Evolutionary conservation across 345 rosid genomes (phyloP).

Genomic region (Syzygium aqueum): DNA sequence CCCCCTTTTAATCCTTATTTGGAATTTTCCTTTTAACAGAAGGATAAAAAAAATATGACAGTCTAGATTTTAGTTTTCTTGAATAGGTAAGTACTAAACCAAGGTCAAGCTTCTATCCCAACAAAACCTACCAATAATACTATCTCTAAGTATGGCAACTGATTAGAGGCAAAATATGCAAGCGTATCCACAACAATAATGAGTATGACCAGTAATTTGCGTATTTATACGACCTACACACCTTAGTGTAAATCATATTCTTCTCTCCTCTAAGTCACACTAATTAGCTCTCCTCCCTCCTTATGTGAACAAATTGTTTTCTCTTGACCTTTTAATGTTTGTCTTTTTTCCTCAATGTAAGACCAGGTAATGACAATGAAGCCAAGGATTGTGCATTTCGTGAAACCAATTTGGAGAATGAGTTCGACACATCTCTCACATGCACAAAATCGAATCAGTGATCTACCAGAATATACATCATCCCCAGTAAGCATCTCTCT

Average conservation of each 20-base stretch:
- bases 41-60: too few species aligned
- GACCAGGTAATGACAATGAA: too few species aligned
- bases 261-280: fast-evolving
- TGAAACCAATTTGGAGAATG: too few species aligned
- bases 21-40: too few species aligned
- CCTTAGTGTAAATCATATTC: neutral
- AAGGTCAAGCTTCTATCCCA: too few species aligned
- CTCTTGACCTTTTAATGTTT: neutral
- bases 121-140: neutral
- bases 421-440: too few species aligned
- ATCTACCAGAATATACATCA: too few species aligned
- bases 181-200: neutral
- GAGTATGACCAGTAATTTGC: neutral
- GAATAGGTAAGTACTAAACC: neutral
- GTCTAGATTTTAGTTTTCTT: too few species aligned
- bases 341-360: too few species aligned
- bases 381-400: too few species aligned
- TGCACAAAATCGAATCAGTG: too few species aligned
- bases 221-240: neutral
- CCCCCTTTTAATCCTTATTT: too few species aligned
- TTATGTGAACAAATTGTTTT: neutral
- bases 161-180: neutral
- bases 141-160: neutral
- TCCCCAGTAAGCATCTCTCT: neutral
- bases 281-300: neutral